Base-by-base conservation (phyloP, 2,329 filamentous ascomycete genomes). In the Coniochaeta hoffmannii region DNA sequence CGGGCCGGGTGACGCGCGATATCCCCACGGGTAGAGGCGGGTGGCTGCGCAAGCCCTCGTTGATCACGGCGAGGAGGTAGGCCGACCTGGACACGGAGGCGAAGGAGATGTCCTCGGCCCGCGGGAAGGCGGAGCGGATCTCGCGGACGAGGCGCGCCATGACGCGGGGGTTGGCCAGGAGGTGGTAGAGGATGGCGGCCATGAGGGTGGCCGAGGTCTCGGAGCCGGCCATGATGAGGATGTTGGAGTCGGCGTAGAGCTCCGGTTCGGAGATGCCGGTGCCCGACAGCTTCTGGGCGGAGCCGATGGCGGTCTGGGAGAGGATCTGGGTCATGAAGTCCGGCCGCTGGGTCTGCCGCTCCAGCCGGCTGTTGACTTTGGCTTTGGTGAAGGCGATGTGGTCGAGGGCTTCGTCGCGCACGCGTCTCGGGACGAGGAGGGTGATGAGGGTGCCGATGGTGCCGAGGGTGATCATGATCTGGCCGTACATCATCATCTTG, bases 41-140 rank as follows among this genome's bases (percentile, higher is more conserved):
- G 55, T 57, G 65, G 57, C 66, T 62, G 22, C 66, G 61, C 10
- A 63, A 55, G 15, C 60, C 58, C 54, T 69, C 67, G 55, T 65
- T 61, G 51, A 68, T 62, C 57, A 65, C 67, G 50, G 66, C 66
- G 32, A 63, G 58, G 55, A 68, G 59, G 59, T 69, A 69, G 7
- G 59, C 56, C 5, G 59, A 58, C 17, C 61, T 56, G 46, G 63
- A 58, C 11, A 63, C 57, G 28, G 58, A 58, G 55, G 58, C n/a
- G 34, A 64, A 64, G 31, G 56, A 31, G 56, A 65, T 65, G 15
- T 58, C 53, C 1, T 44, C 57, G 19, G 57, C 54, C 2, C 53
- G 30, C 1, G 50, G 10, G 46, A 62, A 60, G 28, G 50, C 53
- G 28, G 17, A 14, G 17, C 60, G 58, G 41, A 63, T 58, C 53